Evolutionary conservation across 345 rosid genomes (phyloP), one percentile per base, ranked within the genome.

Genomic region (Salix arbutifolia): DNA sequence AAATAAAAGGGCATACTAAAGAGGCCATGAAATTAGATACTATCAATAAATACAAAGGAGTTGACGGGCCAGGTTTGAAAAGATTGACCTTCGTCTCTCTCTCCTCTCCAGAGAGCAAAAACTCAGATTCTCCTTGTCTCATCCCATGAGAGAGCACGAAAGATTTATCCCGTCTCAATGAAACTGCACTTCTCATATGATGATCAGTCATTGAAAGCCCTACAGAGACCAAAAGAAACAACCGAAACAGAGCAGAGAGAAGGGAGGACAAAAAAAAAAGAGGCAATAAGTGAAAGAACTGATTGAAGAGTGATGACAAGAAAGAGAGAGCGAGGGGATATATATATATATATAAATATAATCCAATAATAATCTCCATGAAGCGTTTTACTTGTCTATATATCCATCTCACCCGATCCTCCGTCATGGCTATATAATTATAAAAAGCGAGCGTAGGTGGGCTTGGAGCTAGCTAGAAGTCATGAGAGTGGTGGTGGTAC

Each of bases 401-500:
- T 31, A 61, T 75, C 79, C 79, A 61, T 37, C 52, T 31, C 71
- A 28, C 48, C 70, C 28, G 60, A 38, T 35, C 65, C 78, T 78
- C 84, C 78, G 65, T 21, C 73, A 69, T 71, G 67, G 62, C 42
- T 30, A 67, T n/a, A 69, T 38, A 69, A 66, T 21, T 69, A 67
- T 38, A 11, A 38, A 19, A 52, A 40, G 14, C 2, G 46, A 38
- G 30, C 48, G 13, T 42, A 23, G 26, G 52, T 42, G 42, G 37
- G 40, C 19, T 33, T 8, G 40, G 66, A 62, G 5, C 33, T 78
- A 76, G 80, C 87, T 92, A 92, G 84, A 77, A 90, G 38, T 92
- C 90, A 71, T 88, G 92, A 65, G 89, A 86, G 81, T 71, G 83
- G 21, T 91, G 97, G 81, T 87, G 92, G 83, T 89, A 92, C 86